Evolutionary conservation across 164 flowering plant genomes (phyloP).

Genomic region (Chloranthus sessilifolius): DNA sequence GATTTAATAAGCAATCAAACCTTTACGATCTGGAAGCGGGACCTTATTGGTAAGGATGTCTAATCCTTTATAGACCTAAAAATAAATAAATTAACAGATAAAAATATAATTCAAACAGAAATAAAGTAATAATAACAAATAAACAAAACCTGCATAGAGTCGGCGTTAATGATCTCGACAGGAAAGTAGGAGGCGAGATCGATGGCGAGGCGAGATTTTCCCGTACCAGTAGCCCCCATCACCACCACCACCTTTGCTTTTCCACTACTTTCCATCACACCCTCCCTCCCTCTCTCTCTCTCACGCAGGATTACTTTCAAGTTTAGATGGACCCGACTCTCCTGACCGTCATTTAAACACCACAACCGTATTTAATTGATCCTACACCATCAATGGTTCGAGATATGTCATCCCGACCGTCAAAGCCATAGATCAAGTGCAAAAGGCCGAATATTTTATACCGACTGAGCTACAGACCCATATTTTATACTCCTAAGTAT

Average conservation of each 20-base stretch:
- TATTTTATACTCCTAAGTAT: too few relatives aligned
- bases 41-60: slow-evolving; percentile 96
- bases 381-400: too few relatives aligned
- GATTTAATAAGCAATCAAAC: slow-evolving; percentile 21
- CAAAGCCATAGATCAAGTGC: too few relatives aligned
- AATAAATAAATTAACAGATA: not conserved
- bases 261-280: not conserved
- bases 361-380: too few relatives aligned
- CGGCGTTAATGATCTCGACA: slow-evolving; percentile 84
- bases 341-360: too few relatives aligned
- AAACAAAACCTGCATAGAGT: slow-evolving; percentile 75
- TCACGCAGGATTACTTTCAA: not conserved
- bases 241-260: slow-evolving; percentile 70
- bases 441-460: too few relatives aligned
- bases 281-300: slow-evolving; percentile 6
- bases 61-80: slow-evolving; percentile 60
- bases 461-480: too few relatives aligned
- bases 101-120: not conserved
- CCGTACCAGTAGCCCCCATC: slow-evolving; percentile 89
- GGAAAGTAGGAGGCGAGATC: slow-evolving; percentile 82
- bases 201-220: slow-evolving; percentile 78
- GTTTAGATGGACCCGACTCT: too few relatives aligned
- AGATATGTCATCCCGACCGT: too few relatives aligned
- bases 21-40: slow-evolving; percentile 59
- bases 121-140: not conserved